Evolutionary conservation across 169 alveolate species (phyloP).

Genomic region (Eimeria falciformis): DNA sequence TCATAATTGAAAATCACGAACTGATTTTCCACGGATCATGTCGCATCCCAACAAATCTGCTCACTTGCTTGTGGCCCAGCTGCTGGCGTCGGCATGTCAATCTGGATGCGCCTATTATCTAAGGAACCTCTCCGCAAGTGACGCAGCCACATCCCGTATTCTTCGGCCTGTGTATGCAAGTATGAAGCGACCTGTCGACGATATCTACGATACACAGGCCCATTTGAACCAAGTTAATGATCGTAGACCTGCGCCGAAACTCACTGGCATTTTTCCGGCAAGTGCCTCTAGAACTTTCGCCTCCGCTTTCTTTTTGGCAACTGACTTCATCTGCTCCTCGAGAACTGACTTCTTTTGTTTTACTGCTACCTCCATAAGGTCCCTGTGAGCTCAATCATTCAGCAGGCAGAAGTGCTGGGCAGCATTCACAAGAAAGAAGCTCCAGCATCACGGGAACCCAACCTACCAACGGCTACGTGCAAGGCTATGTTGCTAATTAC

Average conservation of each 20-base stretch:
- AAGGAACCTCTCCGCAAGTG: conserved; percentile 84
- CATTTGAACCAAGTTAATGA: not conserved
- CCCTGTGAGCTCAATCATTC: conserved; percentile 50
- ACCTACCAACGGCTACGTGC: not conserved
- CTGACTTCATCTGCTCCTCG: conserved; percentile 78
- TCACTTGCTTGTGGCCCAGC: not conserved
- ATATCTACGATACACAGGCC: not conserved
- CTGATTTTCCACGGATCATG: not conserved
- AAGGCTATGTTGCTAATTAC: not conserved
- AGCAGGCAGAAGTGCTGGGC: not conserved
- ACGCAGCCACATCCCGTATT: conserved; percentile 82
- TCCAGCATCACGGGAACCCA: not conserved
- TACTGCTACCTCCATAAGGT: conserved; percentile 78
- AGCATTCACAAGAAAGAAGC: not conserved
- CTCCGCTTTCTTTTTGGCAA: conserved; percentile 84
- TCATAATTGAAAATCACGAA: not conserved
- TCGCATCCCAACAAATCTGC: not conserved
- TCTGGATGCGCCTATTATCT: conserved; percentile 82
- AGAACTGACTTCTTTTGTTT: conserved; percentile 72
- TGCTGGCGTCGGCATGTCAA: conserved; percentile 81
- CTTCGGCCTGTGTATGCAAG: conserved; percentile 78
- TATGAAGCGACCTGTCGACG: not conserved
- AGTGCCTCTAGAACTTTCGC: conserved; percentile 84
- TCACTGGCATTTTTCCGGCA: conserved; percentile 80
- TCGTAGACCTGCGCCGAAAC: too few species aligned